A percentile compares a stretch with the other conserved stretches of the same genome.
These are phyloP conservation scores for Penicillium fimorum DNA, from an alignment of 495 filamentous ascomycete species.

Conservation along the genomic window DNA sequence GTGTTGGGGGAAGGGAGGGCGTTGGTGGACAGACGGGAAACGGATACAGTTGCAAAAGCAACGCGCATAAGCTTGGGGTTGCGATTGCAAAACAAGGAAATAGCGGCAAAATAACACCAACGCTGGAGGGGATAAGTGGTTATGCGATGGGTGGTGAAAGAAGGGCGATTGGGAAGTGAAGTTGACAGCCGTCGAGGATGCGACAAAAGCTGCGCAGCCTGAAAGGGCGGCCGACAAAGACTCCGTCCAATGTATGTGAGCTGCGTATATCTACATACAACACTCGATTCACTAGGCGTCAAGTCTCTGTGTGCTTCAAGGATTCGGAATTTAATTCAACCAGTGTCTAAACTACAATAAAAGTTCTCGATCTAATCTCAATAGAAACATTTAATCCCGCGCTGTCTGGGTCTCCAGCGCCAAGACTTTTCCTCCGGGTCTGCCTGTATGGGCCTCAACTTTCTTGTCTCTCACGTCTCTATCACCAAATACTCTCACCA, in stretches of 20 bases:
- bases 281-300: too few species aligned
- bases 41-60: constrained; percentile 12
- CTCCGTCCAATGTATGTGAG: constrained; percentile 12
- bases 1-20: background rate
- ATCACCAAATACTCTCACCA: constrained; percentile 19
- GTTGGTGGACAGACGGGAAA: background rate
- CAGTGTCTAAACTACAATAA: background rate
- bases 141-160: background rate
- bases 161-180: background rate
- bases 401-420: constrained; percentile 15
- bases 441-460: constrained; percentile 11
- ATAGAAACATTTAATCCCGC: background rate
- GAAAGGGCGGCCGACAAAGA: constrained; percentile 23
- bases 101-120: background rate
- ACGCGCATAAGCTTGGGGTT: constrained; percentile 13
- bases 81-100: background rate
- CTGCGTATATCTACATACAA: background rate
- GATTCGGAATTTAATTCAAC: background rate
- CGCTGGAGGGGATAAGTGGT: background rate
- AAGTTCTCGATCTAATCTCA: background rate
- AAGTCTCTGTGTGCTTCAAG: background rate
- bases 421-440: constrained; percentile 25
- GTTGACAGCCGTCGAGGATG: constrained; percentile 4
- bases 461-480: constrained; percentile 9
- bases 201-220: constrained; percentile 14